A percentile compares a stretch with the other conserved stretches of the same genome.
Evolutionary conservation across 257 asterid genomes (phyloP).

Genomic region (Solanum sparsipilum): DNA sequence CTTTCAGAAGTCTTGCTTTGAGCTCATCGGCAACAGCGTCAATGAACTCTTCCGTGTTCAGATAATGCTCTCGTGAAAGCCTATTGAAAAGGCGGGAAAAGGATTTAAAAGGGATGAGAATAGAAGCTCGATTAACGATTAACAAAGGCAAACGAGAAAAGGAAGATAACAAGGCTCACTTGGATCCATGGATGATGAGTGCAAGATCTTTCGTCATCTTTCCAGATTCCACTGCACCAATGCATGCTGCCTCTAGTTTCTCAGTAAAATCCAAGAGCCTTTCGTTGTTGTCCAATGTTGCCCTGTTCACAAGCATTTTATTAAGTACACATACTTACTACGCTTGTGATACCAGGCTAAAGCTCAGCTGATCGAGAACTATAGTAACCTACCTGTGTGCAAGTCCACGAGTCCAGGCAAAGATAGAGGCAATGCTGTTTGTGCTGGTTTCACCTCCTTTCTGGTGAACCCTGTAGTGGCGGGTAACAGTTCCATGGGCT

Average conservation of each 20-base stretch:
- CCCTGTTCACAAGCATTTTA: constrained; percentile 38
- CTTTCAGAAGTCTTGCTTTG: constrained; percentile 32
- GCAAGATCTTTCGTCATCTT: constrained; percentile 99
- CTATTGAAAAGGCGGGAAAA: constrained; percentile 7
- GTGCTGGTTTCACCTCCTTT: constrained; percentile 99
- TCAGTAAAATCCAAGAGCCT: constrained; percentile 82
- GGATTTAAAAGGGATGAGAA: neutral
- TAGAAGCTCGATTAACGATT: neutral
- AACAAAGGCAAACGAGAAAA: neutral
- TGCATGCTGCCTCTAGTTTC: constrained; percentile 91
- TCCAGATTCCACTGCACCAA: constrained; percentile 88
- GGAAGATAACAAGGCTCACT: constrained; percentile 26
- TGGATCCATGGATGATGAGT: constrained; percentile 87
- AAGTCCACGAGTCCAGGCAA: constrained; percentile 99
- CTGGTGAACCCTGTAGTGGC: constrained; percentile 97
- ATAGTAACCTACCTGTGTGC: constrained; percentile 65
- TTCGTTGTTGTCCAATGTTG: constrained; percentile 73
- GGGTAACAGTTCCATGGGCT: constrained; percentile 98
- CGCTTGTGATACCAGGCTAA: neutral
- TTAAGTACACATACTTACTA: neutral
- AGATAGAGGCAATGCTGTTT: constrained; percentile 96
- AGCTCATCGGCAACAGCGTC: constrained; percentile 56
- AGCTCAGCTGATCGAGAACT: neutral
- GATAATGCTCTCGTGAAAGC: constrained; percentile 33
- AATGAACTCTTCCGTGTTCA: constrained; percentile 67